Base-by-base conservation (phyloP, 192 early-diverging fungal genomes). In the Backusella tuberculispora region DNA sequence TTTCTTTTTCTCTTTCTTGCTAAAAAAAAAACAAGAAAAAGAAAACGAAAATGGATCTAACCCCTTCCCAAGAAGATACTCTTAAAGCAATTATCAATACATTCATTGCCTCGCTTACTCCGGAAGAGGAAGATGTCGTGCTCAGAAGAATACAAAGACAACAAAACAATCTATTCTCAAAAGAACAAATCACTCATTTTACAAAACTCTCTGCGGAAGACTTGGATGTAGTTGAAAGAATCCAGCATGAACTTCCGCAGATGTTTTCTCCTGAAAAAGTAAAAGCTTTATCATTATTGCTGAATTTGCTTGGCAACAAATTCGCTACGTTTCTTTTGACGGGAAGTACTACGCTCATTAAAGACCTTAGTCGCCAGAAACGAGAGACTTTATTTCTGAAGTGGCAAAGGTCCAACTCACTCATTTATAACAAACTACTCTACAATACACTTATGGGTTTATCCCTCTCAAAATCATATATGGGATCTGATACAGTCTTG, bases 51-150 rank as follows among this genome's bases (percentile, higher is more conserved):
- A 60, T 60, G 53, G 53, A 60, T 13, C 24, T 67, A 67, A 67
- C 40, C n/a, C 6, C 37, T 13, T 42, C 66, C 12, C 68, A 69
- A 47, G 44, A 45, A 69, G 68, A 26, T 6, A 83, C 83, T 26
- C 43, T 85, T 24, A 44, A 63, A 17, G 84, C 88, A 43, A 80
- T 90, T 46, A 73, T 81, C 56, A 82, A 86, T 63, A 86, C 87
- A 26, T 77, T 88, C 50, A 76, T 88, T 17, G 78, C 84, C 2
- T 73, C 81, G 34, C 72, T 90, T 4, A 50, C 37, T 7, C 71
- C 71, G 1, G 46, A 81, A 40, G 83, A 86, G 21, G 70, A 79
- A 34, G 75, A 80, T 21, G n/a, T 65, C 4, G 24, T 69, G 1
- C 14, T 69, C 21, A 46, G 21, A 13, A 46, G 45, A 0, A 1